phyloP scores from a whole-genome alignment of 2,329 filamentous ascomycete species.

The Microsporum canis region DNA sequence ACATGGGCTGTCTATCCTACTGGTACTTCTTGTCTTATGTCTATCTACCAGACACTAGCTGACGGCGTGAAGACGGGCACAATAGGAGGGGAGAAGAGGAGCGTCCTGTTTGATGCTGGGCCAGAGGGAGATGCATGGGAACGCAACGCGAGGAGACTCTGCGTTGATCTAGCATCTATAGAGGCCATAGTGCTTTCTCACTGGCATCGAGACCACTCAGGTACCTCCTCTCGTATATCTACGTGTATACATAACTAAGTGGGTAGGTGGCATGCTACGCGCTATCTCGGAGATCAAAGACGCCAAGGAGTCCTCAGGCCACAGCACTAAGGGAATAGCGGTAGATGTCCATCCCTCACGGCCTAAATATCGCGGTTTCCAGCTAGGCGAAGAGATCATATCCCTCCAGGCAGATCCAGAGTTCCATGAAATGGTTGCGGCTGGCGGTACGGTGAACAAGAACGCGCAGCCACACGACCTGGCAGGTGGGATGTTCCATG shows the following conservation, averaged over 20 bases:
- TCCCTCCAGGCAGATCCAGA: constrained; percentile 44
- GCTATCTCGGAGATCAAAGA: constrained; percentile 40
- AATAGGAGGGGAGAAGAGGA: constrained; percentile 35
- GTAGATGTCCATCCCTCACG: constrained; percentile 45
- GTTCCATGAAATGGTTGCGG: constrained; percentile 37
- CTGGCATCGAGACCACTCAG: constrained; percentile 47
- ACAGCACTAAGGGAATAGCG: constrained; percentile 22
- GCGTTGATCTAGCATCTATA: constrained; percentile 33
- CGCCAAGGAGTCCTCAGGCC: constrained; percentile 23
- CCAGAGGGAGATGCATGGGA: constrained; percentile 44
- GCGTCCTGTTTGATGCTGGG: constrained; percentile 44
- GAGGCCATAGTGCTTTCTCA: constrained; percentile 42
- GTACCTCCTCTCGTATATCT: constrained; percentile 18
- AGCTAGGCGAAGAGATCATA: constrained; percentile 31
- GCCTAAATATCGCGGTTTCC: constrained; percentile 41
- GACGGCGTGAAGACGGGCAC: constrained; percentile 33
- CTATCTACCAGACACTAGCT: neutral
- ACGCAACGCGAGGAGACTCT: constrained; percentile 38
- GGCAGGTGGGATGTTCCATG: constrained; percentile 41
- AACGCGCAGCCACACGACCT: constrained; percentile 34
- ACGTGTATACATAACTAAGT: neutral
- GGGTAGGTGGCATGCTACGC: constrained; percentile 37
- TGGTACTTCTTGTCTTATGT: constrained; percentile 26
- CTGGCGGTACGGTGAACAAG: constrained; percentile 33
- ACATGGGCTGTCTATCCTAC: constrained; percentile 43